Percentiles rank a stretch among this genome's conserved stretches.
phyloP scores from a whole-genome alignment of 2,329 filamentous ascomycete genomes.

The Pyrenophora teres region DNA sequence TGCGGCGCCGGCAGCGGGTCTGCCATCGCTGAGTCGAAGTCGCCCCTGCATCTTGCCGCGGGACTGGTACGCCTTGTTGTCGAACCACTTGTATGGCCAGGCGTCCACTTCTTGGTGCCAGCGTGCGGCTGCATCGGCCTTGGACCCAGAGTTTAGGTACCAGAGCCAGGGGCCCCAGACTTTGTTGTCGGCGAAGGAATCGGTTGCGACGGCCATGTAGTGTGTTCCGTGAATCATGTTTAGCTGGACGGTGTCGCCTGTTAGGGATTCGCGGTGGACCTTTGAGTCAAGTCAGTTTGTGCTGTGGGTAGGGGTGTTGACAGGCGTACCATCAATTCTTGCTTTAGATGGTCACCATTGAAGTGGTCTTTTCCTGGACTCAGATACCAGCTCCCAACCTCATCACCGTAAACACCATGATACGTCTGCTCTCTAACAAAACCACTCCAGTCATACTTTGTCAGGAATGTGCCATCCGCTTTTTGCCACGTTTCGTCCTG shows the following conservation, averaged over 20 bases:
- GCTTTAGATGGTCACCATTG: slow-evolving; percentile 59
- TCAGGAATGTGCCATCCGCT: slow-evolving; percentile 56
- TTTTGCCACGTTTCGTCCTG: slow-evolving; percentile 61
- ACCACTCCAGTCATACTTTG: slow-evolving; percentile 57
- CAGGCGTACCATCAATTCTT: slow-evolving; percentile 53
- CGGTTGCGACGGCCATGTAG: slow-evolving; percentile 39
- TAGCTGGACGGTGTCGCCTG: slow-evolving; percentile 58
- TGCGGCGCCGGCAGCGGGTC: slow-evolving; percentile 54
- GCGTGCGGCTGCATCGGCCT: slow-evolving; percentile 49
- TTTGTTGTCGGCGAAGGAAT: slow-evolving; percentile 44
- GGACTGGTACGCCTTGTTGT: slow-evolving; percentile 54
- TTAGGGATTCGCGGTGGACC: slow-evolving; percentile 56
- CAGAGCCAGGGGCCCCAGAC: slow-evolving; percentile 49
- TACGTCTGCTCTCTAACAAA: slow-evolving; percentile 51
- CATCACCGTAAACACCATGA: slow-evolving; percentile 57
- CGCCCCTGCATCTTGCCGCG: slow-evolving; percentile 54
- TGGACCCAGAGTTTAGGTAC: slow-evolving; percentile 55
- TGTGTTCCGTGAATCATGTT: slow-evolving; percentile 61
- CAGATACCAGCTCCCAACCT: slow-evolving; percentile 59
- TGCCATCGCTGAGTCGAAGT: slow-evolving; percentile 54
- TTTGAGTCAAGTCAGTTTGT: slow-evolving; percentile 6
- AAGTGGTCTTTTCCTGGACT: slow-evolving; percentile 57
- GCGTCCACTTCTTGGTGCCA: slow-evolving; percentile 49
- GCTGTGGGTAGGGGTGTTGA: background rate
- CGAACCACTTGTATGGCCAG: slow-evolving; percentile 59